These are phyloP conservation scores for Sugiyamaella qingdaonensis DNA, from an alignment of 805 yeast genomes.

Conservation along the genomic window DNA sequence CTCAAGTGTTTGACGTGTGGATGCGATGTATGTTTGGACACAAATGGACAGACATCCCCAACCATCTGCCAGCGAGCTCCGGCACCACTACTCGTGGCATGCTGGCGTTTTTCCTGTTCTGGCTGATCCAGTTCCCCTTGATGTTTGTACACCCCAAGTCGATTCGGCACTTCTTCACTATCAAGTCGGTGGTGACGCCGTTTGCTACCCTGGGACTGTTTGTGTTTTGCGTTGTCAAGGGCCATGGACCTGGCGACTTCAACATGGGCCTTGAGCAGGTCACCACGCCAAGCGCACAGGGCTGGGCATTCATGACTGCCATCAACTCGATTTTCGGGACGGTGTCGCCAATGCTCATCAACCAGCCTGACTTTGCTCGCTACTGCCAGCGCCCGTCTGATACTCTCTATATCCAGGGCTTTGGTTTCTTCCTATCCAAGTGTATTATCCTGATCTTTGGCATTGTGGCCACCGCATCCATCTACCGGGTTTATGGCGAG, in stretches of 20 bases:
- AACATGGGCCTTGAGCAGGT: slow-evolving; percentile 8
- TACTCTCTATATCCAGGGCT: slow-evolving; percentile 13
- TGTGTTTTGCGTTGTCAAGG: slow-evolving; percentile 56
- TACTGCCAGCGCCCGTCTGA: slow-evolving; percentile 13
- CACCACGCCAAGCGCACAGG: slow-evolving; percentile 2
- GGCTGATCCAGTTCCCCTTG: slow-evolving; percentile 50
- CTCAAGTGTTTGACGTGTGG: slow-evolving; percentile 15
- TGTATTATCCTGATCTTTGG: slow-evolving; percentile 33
- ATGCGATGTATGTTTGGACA: slow-evolving; percentile 17
- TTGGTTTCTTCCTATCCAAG: slow-evolving; percentile 16
- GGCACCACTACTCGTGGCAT: slow-evolving; percentile 22
- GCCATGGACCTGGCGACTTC: slow-evolving; percentile 15
- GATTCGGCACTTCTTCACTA: slow-evolving; percentile 76
- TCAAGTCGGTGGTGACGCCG: slow-evolving; percentile 73
- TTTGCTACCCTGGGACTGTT: slow-evolving; percentile 61
- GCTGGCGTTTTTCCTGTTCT: slow-evolving; percentile 25
- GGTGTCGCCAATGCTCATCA: slow-evolving; percentile 18
- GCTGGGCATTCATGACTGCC: slow-evolving; percentile 17
- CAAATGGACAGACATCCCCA: slow-evolving; percentile 15
- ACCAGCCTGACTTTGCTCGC: slow-evolving; percentile 17
- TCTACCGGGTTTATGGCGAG: slow-evolving; percentile 39
- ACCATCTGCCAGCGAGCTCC: slow-evolving; percentile 16
- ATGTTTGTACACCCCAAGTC: slow-evolving; percentile 76
- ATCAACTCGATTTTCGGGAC: slow-evolving; percentile 20
- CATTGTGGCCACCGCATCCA: slow-evolving; percentile 42